Conservation (phyloP, 2,329 filamentous ascomycete species). For the Beauveria caledonica region DNA sequence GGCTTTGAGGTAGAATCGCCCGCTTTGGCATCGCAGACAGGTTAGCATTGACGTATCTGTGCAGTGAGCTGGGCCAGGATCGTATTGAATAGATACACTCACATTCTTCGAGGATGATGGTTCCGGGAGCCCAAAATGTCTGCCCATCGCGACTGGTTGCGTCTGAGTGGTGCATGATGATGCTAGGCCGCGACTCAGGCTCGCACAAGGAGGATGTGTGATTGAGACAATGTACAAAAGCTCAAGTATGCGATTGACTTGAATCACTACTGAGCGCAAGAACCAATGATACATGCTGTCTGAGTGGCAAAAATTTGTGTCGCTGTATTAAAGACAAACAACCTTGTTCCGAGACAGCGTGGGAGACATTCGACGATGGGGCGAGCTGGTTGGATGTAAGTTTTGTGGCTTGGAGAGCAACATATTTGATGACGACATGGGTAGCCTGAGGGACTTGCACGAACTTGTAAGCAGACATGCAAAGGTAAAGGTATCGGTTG, state of each 20-base stretch:
- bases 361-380: background rate
- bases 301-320: background rate
- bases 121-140: background rate
- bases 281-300: background rate
- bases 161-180: background rate
- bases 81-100: background rate
- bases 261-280: background rate
- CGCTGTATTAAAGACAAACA: background rate
- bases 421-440: background rate
- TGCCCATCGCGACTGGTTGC: background rate
- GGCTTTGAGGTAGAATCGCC: background rate
- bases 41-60: background rate
- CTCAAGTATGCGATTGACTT: background rate
- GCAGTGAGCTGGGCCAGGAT: background rate
- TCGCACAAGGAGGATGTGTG: background rate
- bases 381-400: background rate
- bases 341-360: background rate
- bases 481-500: no score
- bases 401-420: background rate
- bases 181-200: background rate
- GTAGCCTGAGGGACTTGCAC: no score
- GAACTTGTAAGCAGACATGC: no score
- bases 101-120: background rate
- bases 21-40: background rate
- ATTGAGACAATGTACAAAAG: background rate